These are phyloP conservation scores for Endocarpon pusillum DNA, from an alignment of 495 filamentous ascomycete species.

Conservation along the genomic window DNA sequence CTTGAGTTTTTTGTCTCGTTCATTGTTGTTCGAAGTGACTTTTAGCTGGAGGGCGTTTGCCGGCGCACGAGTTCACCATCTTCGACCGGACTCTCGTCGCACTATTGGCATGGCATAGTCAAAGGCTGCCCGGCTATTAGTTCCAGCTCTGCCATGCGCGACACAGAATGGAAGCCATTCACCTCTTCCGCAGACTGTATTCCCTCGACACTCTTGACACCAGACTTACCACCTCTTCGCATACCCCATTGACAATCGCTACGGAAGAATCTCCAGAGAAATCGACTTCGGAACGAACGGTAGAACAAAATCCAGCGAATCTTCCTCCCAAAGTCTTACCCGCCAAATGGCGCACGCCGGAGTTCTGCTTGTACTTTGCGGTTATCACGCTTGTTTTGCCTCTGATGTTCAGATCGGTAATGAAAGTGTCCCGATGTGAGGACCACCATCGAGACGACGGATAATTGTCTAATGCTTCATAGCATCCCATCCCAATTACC, in stretches of 20 bases:
- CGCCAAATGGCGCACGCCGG: constrained; percentile 68
- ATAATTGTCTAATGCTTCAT: constrained; percentile 7
- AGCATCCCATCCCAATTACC: constrained; percentile 73
- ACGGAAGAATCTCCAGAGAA: constrained; percentile 21
- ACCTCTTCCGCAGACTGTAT: constrained; percentile 38
- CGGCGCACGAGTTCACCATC: too few species aligned
- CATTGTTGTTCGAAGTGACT: too few species aligned
- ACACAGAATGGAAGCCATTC: neutral
- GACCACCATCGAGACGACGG: neutral
- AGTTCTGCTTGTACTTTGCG: constrained; percentile 72
- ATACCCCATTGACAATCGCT: constrained; percentile 39
- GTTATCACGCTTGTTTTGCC: constrained; percentile 52
- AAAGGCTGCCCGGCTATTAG: too few species aligned
- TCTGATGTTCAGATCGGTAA: constrained; percentile 78
- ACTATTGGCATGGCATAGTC: too few species aligned
- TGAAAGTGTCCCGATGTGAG: constrained; percentile 75
- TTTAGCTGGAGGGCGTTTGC: too few species aligned
- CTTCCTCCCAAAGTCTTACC: constrained; percentile 29
- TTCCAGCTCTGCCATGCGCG: neutral
- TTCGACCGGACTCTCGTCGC: too few species aligned
- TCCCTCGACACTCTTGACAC: constrained; percentile 87
- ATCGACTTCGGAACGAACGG: constrained; percentile 7
- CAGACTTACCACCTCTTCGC: constrained; percentile 61
- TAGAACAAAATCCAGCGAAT: constrained; percentile 21
- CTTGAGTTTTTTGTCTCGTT: too few species aligned